These are phyloP conservation scores for Albatrellus ellisii DNA, from an alignment of 768 basidiomycete genomes.

Conservation along the genomic window DNA sequence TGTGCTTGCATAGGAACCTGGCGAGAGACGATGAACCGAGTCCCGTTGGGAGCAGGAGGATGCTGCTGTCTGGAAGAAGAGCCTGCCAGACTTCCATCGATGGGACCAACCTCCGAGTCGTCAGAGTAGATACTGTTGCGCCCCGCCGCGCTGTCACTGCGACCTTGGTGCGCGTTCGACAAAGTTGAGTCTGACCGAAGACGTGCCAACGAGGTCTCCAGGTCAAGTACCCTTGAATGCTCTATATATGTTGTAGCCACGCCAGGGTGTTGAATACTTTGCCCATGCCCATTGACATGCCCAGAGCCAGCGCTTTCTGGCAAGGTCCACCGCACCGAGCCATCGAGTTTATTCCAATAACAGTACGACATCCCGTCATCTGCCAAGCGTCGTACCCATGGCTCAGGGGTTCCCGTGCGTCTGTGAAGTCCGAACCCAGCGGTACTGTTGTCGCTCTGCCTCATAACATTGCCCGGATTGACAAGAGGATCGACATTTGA, in stretches of 20 bases:
- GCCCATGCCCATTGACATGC: slow-evolving; percentile 5
- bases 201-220: slow-evolving; percentile 12
- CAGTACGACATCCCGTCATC: slow-evolving; percentile 77
- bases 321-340: slow-evolving; percentile 53
- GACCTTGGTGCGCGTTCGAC: slow-evolving; percentile 17
- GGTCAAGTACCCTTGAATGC: not conserved
- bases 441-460: slow-evolving; percentile 5
- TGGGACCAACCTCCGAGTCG: slow-evolving; percentile 58
- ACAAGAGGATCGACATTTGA: slow-evolving; percentile 37
- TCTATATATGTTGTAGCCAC: no score
- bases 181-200: slow-evolving; percentile 24
- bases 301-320: slow-evolving; percentile 29
- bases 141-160: slow-evolving; percentile 22
- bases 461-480: slow-evolving; percentile 17
- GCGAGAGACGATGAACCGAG: slow-evolving; percentile 2
- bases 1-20: not conserved
- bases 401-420: slow-evolving; percentile 54
- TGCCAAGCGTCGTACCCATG: slow-evolving; percentile 71
- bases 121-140: slow-evolving; percentile 66
- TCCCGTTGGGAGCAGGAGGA: slow-evolving; percentile 5
- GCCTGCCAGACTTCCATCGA: slow-evolving; percentile 19
- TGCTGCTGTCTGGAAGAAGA: slow-evolving; percentile 5
- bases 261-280: no score
- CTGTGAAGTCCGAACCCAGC: slow-evolving; percentile 51
- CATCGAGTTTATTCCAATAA: slow-evolving; percentile 62